A percentile compares a stretch with the other conserved stretches of the same genome.
These are phyloP conservation scores for Lentinula novae-zelandiae DNA, from an alignment of 1,284 basidiomycete genomes.

Conservation along the genomic window DNA sequence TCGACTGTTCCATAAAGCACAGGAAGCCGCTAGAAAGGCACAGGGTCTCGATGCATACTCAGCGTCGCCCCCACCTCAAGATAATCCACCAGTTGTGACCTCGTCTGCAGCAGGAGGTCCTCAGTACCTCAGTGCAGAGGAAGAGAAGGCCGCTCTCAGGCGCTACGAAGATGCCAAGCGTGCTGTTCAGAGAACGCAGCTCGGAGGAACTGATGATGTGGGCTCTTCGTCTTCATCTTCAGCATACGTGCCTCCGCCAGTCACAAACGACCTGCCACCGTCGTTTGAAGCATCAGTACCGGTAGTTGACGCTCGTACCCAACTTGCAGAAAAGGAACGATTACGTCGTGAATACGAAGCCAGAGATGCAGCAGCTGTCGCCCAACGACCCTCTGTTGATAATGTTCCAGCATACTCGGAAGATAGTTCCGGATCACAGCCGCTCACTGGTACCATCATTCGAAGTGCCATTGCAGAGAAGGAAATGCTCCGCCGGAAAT, in stretches of 20 bases:
- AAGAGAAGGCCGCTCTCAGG: conserved; percentile 60
- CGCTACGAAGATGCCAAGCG: conserved; percentile 68
- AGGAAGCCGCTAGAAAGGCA: conserved; percentile 48
- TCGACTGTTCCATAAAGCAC: conserved; percentile 64
- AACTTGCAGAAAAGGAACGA: conserved; percentile 33
- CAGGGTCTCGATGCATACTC: conserved; percentile 35
- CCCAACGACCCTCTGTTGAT: conserved; percentile 1
- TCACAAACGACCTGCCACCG: conserved; percentile 44
- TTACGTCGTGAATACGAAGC: conserved; percentile 30
- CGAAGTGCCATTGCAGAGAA: conserved; percentile 44
- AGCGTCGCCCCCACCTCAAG: conserved; percentile 19
- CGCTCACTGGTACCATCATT: conserved; percentile 14
- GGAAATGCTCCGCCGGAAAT: conserved; percentile 44
- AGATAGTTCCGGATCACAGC: conserved; percentile 17
- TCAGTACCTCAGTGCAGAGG: conserved; percentile 43
- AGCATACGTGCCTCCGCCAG: conserved; percentile 18
- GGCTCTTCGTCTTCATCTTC: conserved; percentile 41
- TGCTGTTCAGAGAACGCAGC: conserved; percentile 57
- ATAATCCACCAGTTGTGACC: conserved; percentile 25
- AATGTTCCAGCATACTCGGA: conserved; percentile 12
- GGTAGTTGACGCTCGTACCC: conserved; percentile 33
- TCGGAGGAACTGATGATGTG: conserved; percentile 45
- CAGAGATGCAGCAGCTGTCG: conserved; percentile 17
- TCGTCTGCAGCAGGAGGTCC: conserved; percentile 28
- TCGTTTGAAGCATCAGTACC: conserved; percentile 37